Evolutionary conservation across 2,329 filamentous ascomycete genomes (phyloP).

Genomic region (Zalaria obscura): DNA sequence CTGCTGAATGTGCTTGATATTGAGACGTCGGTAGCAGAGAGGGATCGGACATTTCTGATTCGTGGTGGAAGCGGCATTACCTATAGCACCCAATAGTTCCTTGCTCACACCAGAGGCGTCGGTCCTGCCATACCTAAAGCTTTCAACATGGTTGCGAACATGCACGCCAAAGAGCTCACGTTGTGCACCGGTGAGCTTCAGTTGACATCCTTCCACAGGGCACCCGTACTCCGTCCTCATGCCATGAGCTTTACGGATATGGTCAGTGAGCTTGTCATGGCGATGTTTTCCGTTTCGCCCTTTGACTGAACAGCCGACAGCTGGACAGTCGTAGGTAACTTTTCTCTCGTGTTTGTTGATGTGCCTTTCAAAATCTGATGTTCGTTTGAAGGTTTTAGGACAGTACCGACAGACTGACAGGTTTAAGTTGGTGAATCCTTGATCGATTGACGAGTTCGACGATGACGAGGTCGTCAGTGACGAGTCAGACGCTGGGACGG

Average conservation of each 20-base stretch:
- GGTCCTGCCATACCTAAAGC: too few relatives aligned
- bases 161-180: background rate
- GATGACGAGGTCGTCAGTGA: background rate
- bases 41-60: background rate
- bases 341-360: background rate
- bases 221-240: background rate
- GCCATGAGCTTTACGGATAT: background rate
- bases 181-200: background rate
- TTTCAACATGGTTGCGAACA: background rate
- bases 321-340: background rate
- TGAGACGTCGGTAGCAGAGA: background rate
- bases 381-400: background rate
- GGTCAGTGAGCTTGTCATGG: background rate
- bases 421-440: background rate
- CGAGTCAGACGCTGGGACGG: background rate
- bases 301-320: background rate
- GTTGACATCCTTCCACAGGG: background rate
- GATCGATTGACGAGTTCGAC: background rate
- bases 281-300: background rate
- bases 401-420: background rate
- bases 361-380: background rate
- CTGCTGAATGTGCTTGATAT: background rate
- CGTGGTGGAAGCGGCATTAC: background rate
- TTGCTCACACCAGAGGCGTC: background rate
- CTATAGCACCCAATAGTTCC: background rate